phyloP scores from a whole-genome alignment of 2,329 filamentous ascomycete species.

The Macrophomina pseudophaseolina region DNA sequence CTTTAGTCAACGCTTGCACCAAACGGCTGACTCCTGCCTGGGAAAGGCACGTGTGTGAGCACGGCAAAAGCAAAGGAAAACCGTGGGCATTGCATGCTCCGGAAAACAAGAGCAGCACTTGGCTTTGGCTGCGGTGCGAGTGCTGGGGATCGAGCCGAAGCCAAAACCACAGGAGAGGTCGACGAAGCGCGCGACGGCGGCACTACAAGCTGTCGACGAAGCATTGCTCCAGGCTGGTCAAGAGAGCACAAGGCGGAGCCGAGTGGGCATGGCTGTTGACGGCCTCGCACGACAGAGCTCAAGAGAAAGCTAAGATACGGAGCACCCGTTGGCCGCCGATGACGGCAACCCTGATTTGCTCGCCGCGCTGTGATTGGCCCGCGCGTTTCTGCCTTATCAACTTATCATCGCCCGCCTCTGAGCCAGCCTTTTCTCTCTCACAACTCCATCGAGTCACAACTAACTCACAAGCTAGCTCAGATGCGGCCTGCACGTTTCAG shows the following conservation, averaged over 20 bases:
- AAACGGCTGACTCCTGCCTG: not conserved
- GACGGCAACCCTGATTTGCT: not conserved
- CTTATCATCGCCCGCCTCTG: not conserved
- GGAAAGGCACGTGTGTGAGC: not conserved
- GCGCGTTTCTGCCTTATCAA: not conserved
- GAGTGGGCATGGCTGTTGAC: not conserved
- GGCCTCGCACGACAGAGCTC: too few species aligned
- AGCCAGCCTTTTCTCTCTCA: slow-evolving; percentile 4
- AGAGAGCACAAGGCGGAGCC: too few species aligned
- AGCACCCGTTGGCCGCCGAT: slow-evolving; percentile 3
- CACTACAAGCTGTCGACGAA: not conserved
- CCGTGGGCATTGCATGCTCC: not conserved
- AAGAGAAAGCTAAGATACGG: not conserved
- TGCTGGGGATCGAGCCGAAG: not conserved
- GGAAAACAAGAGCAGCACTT: not conserved
- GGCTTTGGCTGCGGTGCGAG: too few species aligned
- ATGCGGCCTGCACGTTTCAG: not conserved
- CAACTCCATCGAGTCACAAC: slow-evolving; percentile 20
- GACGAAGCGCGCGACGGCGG: not conserved
- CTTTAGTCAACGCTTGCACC: slow-evolving; percentile 5
- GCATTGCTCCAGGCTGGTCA: not conserved
- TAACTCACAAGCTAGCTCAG: not conserved
- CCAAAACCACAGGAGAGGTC: not conserved
- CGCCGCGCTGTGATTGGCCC: slow-evolving; percentile 1
- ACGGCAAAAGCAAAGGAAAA: too few species aligned